Conservation (phyloP, 805 yeast species). For the Metschnikowia dekortorum region DNA sequence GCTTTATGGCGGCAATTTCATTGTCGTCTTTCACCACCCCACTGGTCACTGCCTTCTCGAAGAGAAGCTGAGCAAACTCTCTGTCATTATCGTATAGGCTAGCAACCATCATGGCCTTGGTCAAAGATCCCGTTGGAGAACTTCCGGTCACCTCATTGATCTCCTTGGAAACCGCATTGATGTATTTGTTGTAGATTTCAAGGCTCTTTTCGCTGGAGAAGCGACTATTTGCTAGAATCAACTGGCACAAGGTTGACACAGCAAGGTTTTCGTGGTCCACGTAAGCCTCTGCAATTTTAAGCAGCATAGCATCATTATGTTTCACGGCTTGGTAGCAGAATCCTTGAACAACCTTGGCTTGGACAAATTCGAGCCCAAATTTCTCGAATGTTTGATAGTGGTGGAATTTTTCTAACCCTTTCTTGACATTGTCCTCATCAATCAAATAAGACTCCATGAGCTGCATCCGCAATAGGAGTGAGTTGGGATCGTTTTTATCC, state of each 20-base stretch:
- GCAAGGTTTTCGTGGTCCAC: slow-evolving; percentile 24
- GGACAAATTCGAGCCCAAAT: slow-evolving; percentile 38
- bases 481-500: slow-evolving; percentile 22
- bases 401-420: slow-evolving; percentile 36
- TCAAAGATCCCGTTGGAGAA: slow-evolving; percentile 41
- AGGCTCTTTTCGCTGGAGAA: slow-evolving; percentile 39
- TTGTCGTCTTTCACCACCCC: slow-evolving; percentile 33
- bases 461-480: slow-evolving; percentile 29
- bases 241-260: slow-evolving; percentile 33
- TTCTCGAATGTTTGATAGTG: slow-evolving; percentile 35
- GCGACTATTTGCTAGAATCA: slow-evolving; percentile 39
- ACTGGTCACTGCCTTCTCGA: slow-evolving; percentile 44
- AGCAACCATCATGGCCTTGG: slow-evolving; percentile 45
- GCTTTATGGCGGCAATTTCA: slow-evolving; percentile 40
- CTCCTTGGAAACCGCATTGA: slow-evolving; percentile 30
- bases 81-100: slow-evolving; percentile 44
- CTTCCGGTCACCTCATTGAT: slow-evolving; percentile 25
- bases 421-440: slow-evolving; percentile 23
- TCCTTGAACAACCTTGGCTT: slow-evolving; percentile 36
- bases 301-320: slow-evolving; percentile 19
- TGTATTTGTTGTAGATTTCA: slow-evolving; percentile 43
- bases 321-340: slow-evolving; percentile 39
- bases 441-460: slow-evolving; percentile 33
- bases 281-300: slow-evolving; percentile 38
- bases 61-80: slow-evolving; percentile 49